Conservation (phyloP, 2,329 filamentous ascomycete genomes). For the Aureobasidium uvarum region DNA sequence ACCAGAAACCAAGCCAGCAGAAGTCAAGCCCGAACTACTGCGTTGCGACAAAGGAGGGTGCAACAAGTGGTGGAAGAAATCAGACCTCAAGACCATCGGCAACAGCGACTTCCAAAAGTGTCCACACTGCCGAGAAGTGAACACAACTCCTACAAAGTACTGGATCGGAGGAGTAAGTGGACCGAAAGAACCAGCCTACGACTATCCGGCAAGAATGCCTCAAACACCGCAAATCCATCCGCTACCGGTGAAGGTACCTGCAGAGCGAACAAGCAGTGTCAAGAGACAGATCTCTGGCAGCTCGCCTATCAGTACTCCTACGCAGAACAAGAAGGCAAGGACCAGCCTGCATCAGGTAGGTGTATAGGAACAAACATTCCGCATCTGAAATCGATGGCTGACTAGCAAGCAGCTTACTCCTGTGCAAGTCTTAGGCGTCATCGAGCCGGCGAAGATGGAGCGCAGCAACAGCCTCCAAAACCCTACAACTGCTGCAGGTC, state of each 20-base stretch:
- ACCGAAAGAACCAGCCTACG: not conserved
- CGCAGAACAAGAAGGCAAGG: not conserved
- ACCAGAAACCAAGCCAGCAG: not conserved
- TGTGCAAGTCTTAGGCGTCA: not conserved
- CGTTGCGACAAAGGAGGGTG: not conserved
- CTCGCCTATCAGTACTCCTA: not conserved
- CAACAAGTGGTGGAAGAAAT: not conserved
- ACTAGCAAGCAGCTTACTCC: not conserved
- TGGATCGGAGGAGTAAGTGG: not conserved
- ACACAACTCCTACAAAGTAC: not conserved
- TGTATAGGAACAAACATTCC: too few species aligned
- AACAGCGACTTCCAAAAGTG: not conserved
- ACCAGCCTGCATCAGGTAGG: not conserved
- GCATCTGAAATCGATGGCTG: not conserved
- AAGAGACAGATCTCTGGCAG: not conserved
- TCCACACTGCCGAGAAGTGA: not conserved
- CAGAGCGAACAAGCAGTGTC: not conserved
- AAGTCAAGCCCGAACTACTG: not conserved
- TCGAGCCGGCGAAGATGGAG: not conserved
- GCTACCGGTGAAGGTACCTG: not conserved
- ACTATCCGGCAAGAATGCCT: not conserved
- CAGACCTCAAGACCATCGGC: not conserved
- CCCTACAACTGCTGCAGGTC: not conserved
- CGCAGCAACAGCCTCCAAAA: not conserved
- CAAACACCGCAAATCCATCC: not conserved